A percentile compares a stretch with the other conserved stretches of the same genome.
phyloP scores from a whole-genome alignment of 176 grass and related monocot species.

The Eleusine coracana region DNA sequence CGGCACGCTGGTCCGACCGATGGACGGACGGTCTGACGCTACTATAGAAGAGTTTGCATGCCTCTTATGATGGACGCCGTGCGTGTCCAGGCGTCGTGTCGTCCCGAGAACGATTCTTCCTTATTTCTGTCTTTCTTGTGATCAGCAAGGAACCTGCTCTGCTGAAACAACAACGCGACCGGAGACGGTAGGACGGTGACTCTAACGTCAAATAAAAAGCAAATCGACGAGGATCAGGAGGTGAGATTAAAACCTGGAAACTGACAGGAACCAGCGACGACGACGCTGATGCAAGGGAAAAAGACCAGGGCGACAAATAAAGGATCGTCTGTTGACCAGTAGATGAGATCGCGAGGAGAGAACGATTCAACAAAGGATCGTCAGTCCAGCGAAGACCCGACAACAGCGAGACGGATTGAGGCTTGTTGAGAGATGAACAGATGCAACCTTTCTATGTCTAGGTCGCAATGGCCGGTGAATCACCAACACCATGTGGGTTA shows the following conservation, averaged over 20 bases:
- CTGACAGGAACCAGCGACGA: slow-evolving; percentile 8
- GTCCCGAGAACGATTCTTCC: neutral
- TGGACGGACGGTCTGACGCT: neutral
- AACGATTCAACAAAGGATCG: neutral
- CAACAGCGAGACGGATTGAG: neutral
- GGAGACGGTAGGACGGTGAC: neutral
- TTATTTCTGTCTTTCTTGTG: neutral
- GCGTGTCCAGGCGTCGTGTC: neutral
- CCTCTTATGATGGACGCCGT: neutral
- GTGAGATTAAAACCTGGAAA: neutral
- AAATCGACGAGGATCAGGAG: neutral
- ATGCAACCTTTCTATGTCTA: neutral
- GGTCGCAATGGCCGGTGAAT: neutral
- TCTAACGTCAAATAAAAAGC: neutral
- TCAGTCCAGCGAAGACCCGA: no score
- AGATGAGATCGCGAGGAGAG: neutral
- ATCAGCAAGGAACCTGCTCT: neutral
- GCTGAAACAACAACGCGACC: no score
- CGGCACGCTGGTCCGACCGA: no score
- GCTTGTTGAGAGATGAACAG: neutral
- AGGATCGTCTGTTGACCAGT: neutral
- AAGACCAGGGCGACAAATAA: neutral
- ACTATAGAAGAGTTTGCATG: neutral
- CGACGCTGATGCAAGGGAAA: neutral
- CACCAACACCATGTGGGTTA: no score